Evolutionary conservation across 805 yeast species (phyloP).

Genomic region (Spathaspora passalidarum): DNA sequence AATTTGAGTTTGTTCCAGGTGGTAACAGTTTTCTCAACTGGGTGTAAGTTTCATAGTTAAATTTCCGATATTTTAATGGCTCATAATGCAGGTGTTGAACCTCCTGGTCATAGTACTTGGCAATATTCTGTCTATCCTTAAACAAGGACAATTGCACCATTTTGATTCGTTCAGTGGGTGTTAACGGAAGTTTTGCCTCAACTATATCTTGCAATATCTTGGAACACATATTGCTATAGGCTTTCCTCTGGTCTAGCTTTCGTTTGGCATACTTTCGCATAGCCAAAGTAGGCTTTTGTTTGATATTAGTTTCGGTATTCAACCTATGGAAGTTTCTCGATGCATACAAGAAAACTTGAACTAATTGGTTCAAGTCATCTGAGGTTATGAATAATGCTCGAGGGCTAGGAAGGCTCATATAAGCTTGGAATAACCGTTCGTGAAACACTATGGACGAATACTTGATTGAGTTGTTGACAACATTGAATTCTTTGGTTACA

Average conservation of each 20-base stretch:
- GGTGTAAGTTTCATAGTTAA: slow-evolving; percentile 19
- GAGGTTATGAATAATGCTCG: slow-evolving; percentile 22
- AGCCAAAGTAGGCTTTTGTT: neutral
- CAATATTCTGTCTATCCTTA: slow-evolving; percentile 25
- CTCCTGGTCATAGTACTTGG: slow-evolving; percentile 3
- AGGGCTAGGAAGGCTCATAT: slow-evolving; percentile 25
- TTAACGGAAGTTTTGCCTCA: slow-evolving; percentile 22
- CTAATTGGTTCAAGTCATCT: slow-evolving; percentile 25
- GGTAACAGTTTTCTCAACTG: slow-evolving; percentile 14
- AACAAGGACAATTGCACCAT: slow-evolving; percentile 29
- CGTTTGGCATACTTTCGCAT: neutral
- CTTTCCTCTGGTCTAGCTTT: neutral
- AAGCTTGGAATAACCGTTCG: slow-evolving; percentile 20
- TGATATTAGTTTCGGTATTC: neutral
- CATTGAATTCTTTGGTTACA: slow-evolving; percentile 2
- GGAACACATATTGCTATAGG: slow-evolving; percentile 14
- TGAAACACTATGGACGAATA: slow-evolving; percentile 22
- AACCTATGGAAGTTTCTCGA: slow-evolving; percentile 18
- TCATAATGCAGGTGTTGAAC: neutral
- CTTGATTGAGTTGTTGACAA: slow-evolving; percentile 10
- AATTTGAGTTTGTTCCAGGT: neutral
- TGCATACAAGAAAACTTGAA: slow-evolving; percentile 18
- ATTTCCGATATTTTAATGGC: slow-evolving; percentile 10
- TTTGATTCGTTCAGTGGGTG: slow-evolving; percentile 26
- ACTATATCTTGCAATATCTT: slow-evolving; percentile 27